A percentile compares a stretch with the other conserved stretches of the same genome.
Evolutionary conservation across 768 basidiomycete genomes (phyloP).

Genomic region (Kwoniella heveanensis): DNA sequence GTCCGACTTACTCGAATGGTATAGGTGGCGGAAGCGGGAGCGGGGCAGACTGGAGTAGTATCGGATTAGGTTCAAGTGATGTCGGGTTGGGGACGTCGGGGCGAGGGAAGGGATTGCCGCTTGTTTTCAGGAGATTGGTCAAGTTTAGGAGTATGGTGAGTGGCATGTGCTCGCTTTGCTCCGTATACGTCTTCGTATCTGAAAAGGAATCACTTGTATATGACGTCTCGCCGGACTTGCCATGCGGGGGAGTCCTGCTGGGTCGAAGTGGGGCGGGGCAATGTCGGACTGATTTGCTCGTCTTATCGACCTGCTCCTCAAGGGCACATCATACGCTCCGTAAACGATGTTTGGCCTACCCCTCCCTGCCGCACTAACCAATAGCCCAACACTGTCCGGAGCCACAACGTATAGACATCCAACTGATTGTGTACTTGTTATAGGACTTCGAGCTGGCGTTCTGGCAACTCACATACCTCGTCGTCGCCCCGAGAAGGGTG

Average conservation of each 20-base stretch:
- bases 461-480: constrained; percentile 93
- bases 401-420: no score
- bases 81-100: neutral
- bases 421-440: neutral
- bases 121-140: constrained; percentile 76
- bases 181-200: neutral
- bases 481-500: constrained; percentile 89
- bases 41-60: neutral
- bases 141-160: constrained; percentile 85
- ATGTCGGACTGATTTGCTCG: no score
- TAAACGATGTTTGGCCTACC: no score
- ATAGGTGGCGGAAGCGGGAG: neutral
- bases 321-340: no score
- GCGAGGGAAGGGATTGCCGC: constrained; percentile 63
- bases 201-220: no score
- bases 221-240: no score
- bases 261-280: no score
- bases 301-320: no score
- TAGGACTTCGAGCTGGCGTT: constrained; percentile 96
- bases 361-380: no score
- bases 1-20: neutral
- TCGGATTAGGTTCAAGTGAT: neutral
- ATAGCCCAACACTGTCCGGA: no score
- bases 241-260: no score
- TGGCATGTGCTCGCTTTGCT: neutral